A percentile compares a stretch with the other conserved stretches of the same genome.
These are phyloP conservation scores for Saccharata proteae DNA, from an alignment of 2,329 filamentous ascomycete species.

Conservation along the genomic window DNA sequence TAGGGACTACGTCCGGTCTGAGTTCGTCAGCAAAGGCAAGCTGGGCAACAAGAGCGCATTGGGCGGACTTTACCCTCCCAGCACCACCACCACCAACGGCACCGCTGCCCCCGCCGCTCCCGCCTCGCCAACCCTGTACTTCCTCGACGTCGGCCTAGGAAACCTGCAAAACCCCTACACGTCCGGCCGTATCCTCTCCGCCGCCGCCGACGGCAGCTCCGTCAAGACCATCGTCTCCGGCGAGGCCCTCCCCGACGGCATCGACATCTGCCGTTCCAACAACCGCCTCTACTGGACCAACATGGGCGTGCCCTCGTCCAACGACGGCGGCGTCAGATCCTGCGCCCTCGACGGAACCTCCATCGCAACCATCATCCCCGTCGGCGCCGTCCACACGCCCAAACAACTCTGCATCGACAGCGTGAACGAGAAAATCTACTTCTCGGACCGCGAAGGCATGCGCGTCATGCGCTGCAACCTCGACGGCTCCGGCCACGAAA, in stretches of 20 bases:
- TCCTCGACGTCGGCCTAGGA: slow-evolving; percentile 11
- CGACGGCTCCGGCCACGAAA: slow-evolving; percentile 23
- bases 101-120: too few species aligned
- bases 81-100: too few species aligned
- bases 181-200: slow-evolving; percentile 11
- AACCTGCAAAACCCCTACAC: neutral
- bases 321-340: slow-evolving; percentile 33
- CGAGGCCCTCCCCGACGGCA: slow-evolving; percentile 19
- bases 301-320: slow-evolving; percentile 12
- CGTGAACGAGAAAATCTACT: slow-evolving; percentile 23
- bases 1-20: slow-evolving; percentile 32
- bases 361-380: slow-evolving; percentile 30
- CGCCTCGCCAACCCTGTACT: too few species aligned
- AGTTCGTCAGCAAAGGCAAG: slow-evolving; percentile 35
- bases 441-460: slow-evolving; percentile 33
- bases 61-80: slow-evolving; percentile 28
- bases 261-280: slow-evolving; percentile 14
- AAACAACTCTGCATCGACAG: slow-evolving; percentile 28
- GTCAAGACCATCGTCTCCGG: slow-evolving; percentile 7
- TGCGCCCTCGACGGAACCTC: slow-evolving; percentile 40
- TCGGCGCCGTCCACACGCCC: slow-evolving; percentile 37
- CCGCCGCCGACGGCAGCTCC: slow-evolving; percentile 9
- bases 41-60: slow-evolving; percentile 31
- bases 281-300: slow-evolving; percentile 20
- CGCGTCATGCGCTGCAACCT: slow-evolving; percentile 23